Evolutionary conservation across 257 asterid species (phyloP).

Genomic region (Plantago elongata): DNA sequence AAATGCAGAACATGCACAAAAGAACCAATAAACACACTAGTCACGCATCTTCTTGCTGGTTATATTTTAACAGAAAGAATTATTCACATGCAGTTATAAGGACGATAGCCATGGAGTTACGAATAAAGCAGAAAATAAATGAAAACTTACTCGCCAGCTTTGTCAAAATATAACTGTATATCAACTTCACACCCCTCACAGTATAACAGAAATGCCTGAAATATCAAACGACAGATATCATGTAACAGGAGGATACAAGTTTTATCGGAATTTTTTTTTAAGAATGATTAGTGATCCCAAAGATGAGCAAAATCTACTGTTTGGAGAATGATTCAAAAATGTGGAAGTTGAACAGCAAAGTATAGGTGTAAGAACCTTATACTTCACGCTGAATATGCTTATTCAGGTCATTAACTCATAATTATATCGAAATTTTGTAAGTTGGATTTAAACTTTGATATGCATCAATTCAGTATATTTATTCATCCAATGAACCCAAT

Average conservation of each 20-base stretch:
- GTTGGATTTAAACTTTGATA: neutral
- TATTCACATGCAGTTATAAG: constrained; percentile 20
- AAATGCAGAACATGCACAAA: constrained; percentile 1
- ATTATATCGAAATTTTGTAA: constrained; percentile 1
- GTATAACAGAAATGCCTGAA: constrained; percentile 91
- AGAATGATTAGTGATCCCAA: constrained; percentile 1
- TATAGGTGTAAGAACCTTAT: constrained; percentile 4
- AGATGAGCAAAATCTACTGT: neutral
- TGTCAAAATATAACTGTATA: constrained; percentile 74
- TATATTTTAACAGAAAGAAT: constrained; percentile 3
- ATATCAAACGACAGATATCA: constrained; percentile 17
- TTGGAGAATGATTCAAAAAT: neutral
- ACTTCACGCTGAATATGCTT: neutral
- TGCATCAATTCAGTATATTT: too few relatives aligned
- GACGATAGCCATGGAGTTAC: constrained; percentile 1
- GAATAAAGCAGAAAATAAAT: constrained; percentile 23
- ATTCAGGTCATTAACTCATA: neutral
- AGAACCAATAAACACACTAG: constrained; percentile 10
- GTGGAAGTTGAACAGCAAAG: constrained; percentile 18
- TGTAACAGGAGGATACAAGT: neutral
- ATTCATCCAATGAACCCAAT: too few relatives aligned
- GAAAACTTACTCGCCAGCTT: constrained; percentile 92
- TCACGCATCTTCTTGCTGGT: constrained; percentile 1
- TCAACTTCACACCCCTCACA: constrained; percentile 98
- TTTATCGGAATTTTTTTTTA: neutral